A percentile compares a stretch with the other conserved stretches of the same genome.
Conservation (phyloP, 2,329 filamentous ascomycete species). For the Diaporthe ampelina region DNA sequence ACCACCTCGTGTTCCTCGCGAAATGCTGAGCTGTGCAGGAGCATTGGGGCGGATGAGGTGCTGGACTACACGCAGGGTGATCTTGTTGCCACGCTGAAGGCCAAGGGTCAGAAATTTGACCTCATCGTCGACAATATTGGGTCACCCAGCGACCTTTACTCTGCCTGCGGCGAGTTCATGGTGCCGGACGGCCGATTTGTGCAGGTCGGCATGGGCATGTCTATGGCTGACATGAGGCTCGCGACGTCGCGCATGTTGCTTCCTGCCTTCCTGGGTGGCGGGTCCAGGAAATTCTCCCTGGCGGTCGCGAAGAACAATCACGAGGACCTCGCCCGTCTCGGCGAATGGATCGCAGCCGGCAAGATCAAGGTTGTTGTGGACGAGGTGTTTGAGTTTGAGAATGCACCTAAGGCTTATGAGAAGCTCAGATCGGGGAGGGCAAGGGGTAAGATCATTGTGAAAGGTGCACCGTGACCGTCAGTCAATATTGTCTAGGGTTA, state of each 20-base stretch:
- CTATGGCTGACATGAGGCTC: slow-evolving; percentile 41
- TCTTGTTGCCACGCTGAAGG: slow-evolving; percentile 60
- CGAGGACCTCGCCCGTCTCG: slow-evolving; percentile 64
- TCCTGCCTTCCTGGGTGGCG: slow-evolving; percentile 54
- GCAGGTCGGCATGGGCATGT: slow-evolving; percentile 61
- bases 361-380: slow-evolving; percentile 71
- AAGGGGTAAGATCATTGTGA: slow-evolving; percentile 70
- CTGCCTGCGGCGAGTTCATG: slow-evolving; percentile 64
- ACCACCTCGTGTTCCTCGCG: slow-evolving; percentile 68
- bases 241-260: slow-evolving; percentile 46
- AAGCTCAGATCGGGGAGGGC: slow-evolving; percentile 68
- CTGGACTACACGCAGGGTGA: slow-evolving; percentile 69
- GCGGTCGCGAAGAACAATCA: slow-evolving; percentile 52
- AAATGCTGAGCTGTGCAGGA: slow-evolving; percentile 70
- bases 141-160: slow-evolving; percentile 63
- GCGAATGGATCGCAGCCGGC: slow-evolving; percentile 68
- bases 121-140: slow-evolving; percentile 72
- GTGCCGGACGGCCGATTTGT: slow-evolving; percentile 63
- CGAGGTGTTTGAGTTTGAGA: slow-evolving; percentile 66
- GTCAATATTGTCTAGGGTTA: too few species aligned
- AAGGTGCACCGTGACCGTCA: background rate
- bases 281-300: slow-evolving; percentile 57
- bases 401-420: slow-evolving; percentile 69
- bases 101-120: slow-evolving; percentile 62
- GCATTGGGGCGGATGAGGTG: slow-evolving; percentile 73